Conservation (phyloP, 2,329 filamentous ascomycete genomes). For the Scedosporium minutisporum region DNA sequence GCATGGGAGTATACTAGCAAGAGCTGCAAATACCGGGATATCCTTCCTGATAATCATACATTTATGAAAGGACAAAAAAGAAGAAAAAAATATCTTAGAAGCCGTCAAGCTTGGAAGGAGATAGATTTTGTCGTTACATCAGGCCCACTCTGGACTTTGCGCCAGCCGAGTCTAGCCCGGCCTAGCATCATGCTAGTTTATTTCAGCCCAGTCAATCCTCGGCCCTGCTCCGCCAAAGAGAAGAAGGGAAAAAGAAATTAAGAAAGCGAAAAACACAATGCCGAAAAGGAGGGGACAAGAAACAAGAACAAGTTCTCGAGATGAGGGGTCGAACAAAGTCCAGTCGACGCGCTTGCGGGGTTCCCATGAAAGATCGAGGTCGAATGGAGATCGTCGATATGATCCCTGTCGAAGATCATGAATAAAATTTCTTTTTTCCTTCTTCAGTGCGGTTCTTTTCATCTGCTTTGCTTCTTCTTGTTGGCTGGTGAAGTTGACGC, state of each 20-base stretch:
- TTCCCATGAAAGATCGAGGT: not conserved
- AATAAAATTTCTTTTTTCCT: not conserved
- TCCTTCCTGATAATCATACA: too few species aligned
- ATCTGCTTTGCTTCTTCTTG: not conserved
- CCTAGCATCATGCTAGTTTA: not conserved
- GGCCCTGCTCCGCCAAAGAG: not conserved
- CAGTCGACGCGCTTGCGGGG: not conserved
- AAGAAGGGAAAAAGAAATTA: not conserved
- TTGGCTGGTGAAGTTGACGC: not conserved
- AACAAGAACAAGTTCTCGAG: not conserved
- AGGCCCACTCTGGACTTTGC: not conserved
- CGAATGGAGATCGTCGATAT: not conserved
- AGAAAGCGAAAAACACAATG: not conserved
- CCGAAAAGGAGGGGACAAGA: too few species aligned
- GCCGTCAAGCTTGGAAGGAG: not conserved
- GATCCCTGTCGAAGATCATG: not conserved
- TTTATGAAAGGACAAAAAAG: not conserved
- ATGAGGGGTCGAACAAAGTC: not conserved
- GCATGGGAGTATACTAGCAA: not conserved
- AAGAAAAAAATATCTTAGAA: not conserved
- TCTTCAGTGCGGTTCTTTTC: not conserved
- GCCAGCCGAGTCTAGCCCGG: too few species aligned
- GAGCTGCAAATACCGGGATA: not conserved
- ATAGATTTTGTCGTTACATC: slow-evolving; percentile 3
- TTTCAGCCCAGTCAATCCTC: not conserved